These are phyloP conservation scores for Chaetomium cochliodes DNA, from an alignment of 495 filamentous ascomycete genomes.

Conservation along the genomic window DNA sequence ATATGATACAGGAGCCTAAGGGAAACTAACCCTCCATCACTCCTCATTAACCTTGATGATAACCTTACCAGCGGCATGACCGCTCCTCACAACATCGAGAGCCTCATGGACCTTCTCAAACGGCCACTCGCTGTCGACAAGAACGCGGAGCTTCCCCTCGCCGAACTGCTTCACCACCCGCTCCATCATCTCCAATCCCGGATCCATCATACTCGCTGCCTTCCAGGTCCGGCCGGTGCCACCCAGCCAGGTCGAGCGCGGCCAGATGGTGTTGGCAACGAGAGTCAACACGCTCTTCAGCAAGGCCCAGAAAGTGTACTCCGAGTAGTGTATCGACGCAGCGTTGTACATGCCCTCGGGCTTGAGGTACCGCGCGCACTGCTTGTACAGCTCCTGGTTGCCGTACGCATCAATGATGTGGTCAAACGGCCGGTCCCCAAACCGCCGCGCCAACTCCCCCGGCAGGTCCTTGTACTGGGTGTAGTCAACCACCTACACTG, in stretches of 20 bases:
- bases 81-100: constrained; percentile 30
- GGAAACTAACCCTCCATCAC: background rate
- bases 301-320: constrained; percentile 28
- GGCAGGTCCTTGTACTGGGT: constrained; percentile 25
- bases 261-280: constrained; percentile 35
- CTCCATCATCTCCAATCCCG: constrained; percentile 34
- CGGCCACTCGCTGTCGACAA: constrained; percentile 32
- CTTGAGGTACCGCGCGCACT: constrained; percentile 34
- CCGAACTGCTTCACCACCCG: constrained; percentile 30
- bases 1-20: background rate
- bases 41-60: constrained; percentile 29
- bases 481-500: constrained; percentile 31
- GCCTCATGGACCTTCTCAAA: constrained; percentile 36
- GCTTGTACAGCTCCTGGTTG: constrained; percentile 35
- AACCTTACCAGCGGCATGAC: constrained; percentile 38
- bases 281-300: constrained; percentile 30
- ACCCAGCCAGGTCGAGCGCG: constrained; percentile 30
- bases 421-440: constrained; percentile 32
- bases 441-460: constrained; percentile 27
- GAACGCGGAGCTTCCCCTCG: constrained; percentile 34
- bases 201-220: constrained; percentile 31
- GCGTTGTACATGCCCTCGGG: constrained; percentile 37
- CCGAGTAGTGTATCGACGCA: constrained; percentile 29
- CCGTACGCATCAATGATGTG: constrained; percentile 39
- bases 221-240: constrained; percentile 36